These are phyloP conservation scores for Aspergillus mulundensis DNA, from an alignment of 495 filamentous ascomycete species.

Conservation along the genomic window DNA sequence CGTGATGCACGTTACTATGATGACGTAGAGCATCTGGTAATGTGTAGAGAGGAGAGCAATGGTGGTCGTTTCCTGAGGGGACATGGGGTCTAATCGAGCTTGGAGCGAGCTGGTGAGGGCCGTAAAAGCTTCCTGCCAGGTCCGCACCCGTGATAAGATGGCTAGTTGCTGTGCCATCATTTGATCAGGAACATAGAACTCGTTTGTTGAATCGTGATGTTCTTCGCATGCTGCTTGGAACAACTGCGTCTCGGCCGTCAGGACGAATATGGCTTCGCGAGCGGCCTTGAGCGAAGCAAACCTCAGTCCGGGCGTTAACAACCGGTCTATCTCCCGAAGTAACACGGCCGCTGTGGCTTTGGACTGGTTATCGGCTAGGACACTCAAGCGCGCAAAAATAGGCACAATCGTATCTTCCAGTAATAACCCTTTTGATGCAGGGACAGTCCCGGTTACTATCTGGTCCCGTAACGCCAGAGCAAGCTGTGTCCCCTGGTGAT, in stretches of 20 bases:
- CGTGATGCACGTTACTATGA: constrained; percentile 13
- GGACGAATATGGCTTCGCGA: constrained; percentile 28
- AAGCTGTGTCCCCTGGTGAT: constrained; percentile 33
- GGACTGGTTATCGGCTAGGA: constrained; percentile 13
- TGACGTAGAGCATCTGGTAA: constrained; percentile 25
- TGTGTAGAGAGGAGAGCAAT: constrained; percentile 23
- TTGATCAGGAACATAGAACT: constrained; percentile 7
- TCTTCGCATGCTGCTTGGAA: constrained; percentile 22
- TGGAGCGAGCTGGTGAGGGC: constrained; percentile 15
- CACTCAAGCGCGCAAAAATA: constrained; percentile 33
- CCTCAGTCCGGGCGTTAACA: neutral
- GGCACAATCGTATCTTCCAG: constrained; percentile 35
- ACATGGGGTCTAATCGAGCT: constrained; percentile 1
- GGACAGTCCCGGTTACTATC: constrained; percentile 15
- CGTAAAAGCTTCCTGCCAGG: constrained; percentile 26
- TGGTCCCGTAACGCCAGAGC: constrained; percentile 27
- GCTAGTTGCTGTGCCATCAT: constrained; percentile 7
- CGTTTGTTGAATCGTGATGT: constrained; percentile 7
- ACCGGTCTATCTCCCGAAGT: constrained; percentile 3
- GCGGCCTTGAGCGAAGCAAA: constrained; percentile 30
- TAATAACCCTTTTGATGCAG: constrained; percentile 16
- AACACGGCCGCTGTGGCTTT: constrained; percentile 12
- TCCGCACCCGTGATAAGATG: constrained; percentile 12
- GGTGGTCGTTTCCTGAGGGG: constrained; percentile 15
- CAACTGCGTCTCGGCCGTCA: constrained; percentile 19